phyloP scores from a whole-genome alignment of 139 green algal species.

The Chlorella sp. region DNA sequence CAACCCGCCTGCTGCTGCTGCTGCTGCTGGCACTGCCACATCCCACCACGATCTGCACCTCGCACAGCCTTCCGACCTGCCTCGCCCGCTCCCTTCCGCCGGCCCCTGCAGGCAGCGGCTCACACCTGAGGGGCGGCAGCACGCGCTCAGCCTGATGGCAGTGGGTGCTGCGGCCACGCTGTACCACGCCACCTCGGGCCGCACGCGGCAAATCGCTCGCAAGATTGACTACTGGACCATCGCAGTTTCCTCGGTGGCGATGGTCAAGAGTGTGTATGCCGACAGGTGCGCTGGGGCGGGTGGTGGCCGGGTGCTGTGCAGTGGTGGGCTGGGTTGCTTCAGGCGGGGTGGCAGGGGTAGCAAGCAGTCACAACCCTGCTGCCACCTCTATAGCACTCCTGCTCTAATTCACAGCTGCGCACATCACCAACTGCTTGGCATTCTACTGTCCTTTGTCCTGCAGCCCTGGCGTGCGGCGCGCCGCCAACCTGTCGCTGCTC shows the following conservation, averaged over 20 bases:
- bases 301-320: too few relatives aligned
- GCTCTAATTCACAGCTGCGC: too few relatives aligned
- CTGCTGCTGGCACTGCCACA: too few relatives aligned
- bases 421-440: too few relatives aligned
- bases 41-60: too few relatives aligned
- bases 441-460: too few relatives aligned
- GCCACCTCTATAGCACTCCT: too few relatives aligned
- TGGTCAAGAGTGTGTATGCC: slow-evolving; percentile 54
- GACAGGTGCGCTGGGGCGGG: not conserved
- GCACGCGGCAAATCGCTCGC: slow-evolving; percentile 52
- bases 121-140: slow-evolving; percentile 59
- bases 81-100: not conserved
- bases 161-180: slow-evolving; percentile 55
- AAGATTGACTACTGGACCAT: slow-evolving; percentile 83
- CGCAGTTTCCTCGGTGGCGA: not conserved
- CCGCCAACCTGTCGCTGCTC: slow-evolving; percentile 52
- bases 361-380: too few relatives aligned
- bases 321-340: too few relatives aligned
- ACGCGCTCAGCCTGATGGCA: slow-evolving; percentile 62
- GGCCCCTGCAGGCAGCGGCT: slow-evolving; percentile 45
- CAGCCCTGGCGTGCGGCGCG: not conserved
- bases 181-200: slow-evolving; percentile 69
- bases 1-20: too few relatives aligned
- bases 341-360: too few relatives aligned
- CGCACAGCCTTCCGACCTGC: not conserved